Percentiles rank a stretch among this genome's conserved stretches.
Evolutionary conservation across 2,329 filamentous ascomycete species (phyloP).

Genomic region (Hypoxylon sp.): DNA sequence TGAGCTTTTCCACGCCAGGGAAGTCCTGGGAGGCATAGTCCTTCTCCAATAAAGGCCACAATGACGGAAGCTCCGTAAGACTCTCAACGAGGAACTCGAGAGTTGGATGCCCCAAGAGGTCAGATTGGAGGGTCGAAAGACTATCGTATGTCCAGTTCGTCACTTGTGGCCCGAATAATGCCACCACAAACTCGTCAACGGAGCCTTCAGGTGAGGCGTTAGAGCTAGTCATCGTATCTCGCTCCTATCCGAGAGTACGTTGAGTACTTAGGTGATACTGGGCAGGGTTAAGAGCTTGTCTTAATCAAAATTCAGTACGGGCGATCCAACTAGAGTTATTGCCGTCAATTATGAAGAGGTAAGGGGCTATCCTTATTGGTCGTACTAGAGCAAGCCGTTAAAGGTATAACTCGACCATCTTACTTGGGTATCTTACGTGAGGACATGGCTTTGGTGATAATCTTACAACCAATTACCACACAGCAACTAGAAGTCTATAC

Average conservation of each 20-base stretch:
- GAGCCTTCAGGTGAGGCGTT: not conserved
- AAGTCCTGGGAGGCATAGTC: not conserved
- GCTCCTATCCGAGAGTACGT: conserved; percentile 15
- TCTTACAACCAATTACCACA: not conserved
- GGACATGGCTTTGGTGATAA: not conserved
- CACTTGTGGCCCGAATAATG: conserved; percentile 14
- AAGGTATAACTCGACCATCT: conserved; percentile 8
- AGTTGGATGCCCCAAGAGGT: not conserved
- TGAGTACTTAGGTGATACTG: conserved; percentile 13
- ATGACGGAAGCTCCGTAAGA: conserved; percentile 6
- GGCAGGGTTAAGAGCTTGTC: conserved; percentile 2
- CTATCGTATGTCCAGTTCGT: conserved; percentile 14
- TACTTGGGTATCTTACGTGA: conserved; percentile 5
- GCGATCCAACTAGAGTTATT: not conserved
- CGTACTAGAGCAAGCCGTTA: not conserved
- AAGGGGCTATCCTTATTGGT: conserved; percentile 4
- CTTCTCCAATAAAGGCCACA: not conserved
- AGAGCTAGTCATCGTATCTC: conserved; percentile 12
- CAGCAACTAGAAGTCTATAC: not conserved
- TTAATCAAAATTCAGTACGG: conserved; percentile 5
- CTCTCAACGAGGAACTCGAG: conserved; percentile 7
- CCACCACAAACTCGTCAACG: conserved; percentile 10
- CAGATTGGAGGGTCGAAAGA: conserved; percentile 12
- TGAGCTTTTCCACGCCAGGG: not conserved
- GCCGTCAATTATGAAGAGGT: not conserved